Evolutionary conservation across 2,329 filamentous ascomycete species (phyloP), one percentile per base, ranked within the genome.

Genomic region (Ophiostoma piceae): DNA sequence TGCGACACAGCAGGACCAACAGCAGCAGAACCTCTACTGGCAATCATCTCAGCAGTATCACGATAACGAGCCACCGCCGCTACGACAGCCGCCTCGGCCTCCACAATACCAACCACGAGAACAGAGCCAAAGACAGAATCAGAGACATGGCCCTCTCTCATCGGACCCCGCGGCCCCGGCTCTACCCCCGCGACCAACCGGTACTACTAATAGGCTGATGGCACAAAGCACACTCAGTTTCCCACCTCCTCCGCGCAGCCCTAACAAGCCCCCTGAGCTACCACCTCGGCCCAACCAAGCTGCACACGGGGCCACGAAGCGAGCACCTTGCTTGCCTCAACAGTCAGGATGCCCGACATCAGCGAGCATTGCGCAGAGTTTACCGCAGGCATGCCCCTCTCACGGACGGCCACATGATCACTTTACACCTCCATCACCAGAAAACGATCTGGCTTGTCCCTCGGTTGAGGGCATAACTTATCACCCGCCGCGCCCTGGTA

Each of bases 231-330:
- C 67, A n/a, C 19, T 70, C 14, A 66, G 32, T 64, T 73, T 73
- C 8, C 71, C 71, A 2, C 71, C 70, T 11, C 71, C 71, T 14
- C 71, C 71, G 22, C 70, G 67, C 1, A 71, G 70, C 12, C 70
- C 71, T 0, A 73, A 73, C 39, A 64, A 71, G 2, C 69, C 66
- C 1, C 71, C 71, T 0, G 16, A 66, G 7, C 66, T 72, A 2
- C 71, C 69, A 2, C 69, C 67, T 7, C 66, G 68, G 7, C 71
- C 66, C 3, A 41, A 14, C 9, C 1, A 41, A 11, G 12, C 14
- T 7, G 7, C 57, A 19, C 14, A 62, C 12, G 26, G 57, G 2
- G 26, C 57, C 16, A 2, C 57, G 7, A 22, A 62, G 22, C 57
- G 16, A 19, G 9, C 51, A 29, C 3, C 51, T 7, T 8, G 19